A percentile compares a stretch with the other conserved stretches of the same genome.
These are phyloP conservation scores for Alloteropsis semialata DNA, from an alignment of 176 grass and related monocot genomes.

Conservation along the genomic window DNA sequence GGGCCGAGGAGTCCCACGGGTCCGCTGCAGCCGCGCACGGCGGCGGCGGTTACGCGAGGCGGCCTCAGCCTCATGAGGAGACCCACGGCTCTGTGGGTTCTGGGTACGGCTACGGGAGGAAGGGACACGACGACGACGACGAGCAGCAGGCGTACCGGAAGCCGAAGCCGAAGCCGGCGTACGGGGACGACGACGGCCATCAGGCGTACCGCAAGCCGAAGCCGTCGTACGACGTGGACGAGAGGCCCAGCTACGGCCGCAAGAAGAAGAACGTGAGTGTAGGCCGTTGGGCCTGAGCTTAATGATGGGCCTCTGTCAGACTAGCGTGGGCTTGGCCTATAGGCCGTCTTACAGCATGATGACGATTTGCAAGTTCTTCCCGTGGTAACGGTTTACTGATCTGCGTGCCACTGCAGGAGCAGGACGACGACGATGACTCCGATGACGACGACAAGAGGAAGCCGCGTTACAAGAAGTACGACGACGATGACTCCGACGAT, in stretches of 20 bases:
- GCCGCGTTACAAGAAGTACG: conserved; percentile 28
- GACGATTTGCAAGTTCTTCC: background rate
- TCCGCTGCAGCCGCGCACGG: conserved; percentile 28
- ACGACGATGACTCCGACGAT: conserved; percentile 10
- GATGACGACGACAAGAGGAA: conserved; percentile 35
- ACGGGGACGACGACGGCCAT: conserved; percentile 23
- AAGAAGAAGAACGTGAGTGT: conserved; percentile 65
- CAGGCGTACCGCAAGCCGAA: conserved; percentile 38
- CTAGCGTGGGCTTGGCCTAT: too few relatives aligned
- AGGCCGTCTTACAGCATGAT: too few relatives aligned
- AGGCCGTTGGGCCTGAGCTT: background rate
- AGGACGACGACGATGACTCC: background rate
- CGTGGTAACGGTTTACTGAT: background rate
- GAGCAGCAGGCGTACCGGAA: conserved; percentile 40
- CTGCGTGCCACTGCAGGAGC: background rate
- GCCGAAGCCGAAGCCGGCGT: conserved; percentile 45
- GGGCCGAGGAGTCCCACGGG: conserved; percentile 9
- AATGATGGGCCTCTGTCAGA: background rate
- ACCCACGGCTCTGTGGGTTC: conserved; percentile 19
- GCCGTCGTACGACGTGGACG: conserved; percentile 14
- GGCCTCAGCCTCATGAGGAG: conserved; percentile 32
- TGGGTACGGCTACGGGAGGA: conserved; percentile 48
- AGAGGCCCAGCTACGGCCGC: conserved; percentile 45
- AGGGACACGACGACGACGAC: conserved; percentile 31
- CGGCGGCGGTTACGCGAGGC: conserved; percentile 25